phyloP scores from a whole-genome alignment of 306 rosid species.

The Inga oerstediana region DNA sequence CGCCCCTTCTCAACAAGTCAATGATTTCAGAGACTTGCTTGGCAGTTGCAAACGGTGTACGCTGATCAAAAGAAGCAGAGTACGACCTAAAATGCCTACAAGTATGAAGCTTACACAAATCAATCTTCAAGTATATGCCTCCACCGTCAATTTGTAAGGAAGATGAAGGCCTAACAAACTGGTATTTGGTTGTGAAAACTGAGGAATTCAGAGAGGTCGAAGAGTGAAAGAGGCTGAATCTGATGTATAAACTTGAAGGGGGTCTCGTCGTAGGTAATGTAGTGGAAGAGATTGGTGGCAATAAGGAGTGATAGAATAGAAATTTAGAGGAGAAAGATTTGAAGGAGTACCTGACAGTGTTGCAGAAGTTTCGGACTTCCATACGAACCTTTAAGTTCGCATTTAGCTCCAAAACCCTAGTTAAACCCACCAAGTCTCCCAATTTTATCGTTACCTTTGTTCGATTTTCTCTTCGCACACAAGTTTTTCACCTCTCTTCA shows the following conservation, averaged over 20 bases:
- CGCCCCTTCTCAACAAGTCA: constrained; percentile 46
- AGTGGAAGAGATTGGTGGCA: constrained; percentile 14
- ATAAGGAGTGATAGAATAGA: constrained; percentile 19
- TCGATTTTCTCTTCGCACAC: background rate
- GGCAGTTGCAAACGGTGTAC: constrained; percentile 24
- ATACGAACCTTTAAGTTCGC: constrained; percentile 23
- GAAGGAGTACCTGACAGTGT: constrained; percentile 50
- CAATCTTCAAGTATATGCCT: background rate
- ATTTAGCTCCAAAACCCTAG: constrained; percentile 2
- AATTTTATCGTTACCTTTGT: background rate
- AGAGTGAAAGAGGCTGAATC: constrained; percentile 24
- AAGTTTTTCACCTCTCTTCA: background rate
- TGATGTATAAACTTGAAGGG: background rate
- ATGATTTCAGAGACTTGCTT: constrained; percentile 53
- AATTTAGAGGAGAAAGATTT: constrained; percentile 29
- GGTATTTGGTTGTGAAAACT: constrained; percentile 11
- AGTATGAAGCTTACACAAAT: background rate
- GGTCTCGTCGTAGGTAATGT: constrained; percentile 27
- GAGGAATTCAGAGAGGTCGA: constrained; percentile 23
- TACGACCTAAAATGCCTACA: constrained; percentile 35
- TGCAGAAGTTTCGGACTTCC: constrained; percentile 39
- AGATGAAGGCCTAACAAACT: constrained; percentile 28
- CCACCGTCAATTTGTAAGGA: background rate
- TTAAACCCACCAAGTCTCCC: background rate
- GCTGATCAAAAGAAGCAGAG: constrained; percentile 32